phyloP scores from a whole-genome alignment of 1,284 basidiomycete genomes.

The Vanrija pseudolonga region DNA sequence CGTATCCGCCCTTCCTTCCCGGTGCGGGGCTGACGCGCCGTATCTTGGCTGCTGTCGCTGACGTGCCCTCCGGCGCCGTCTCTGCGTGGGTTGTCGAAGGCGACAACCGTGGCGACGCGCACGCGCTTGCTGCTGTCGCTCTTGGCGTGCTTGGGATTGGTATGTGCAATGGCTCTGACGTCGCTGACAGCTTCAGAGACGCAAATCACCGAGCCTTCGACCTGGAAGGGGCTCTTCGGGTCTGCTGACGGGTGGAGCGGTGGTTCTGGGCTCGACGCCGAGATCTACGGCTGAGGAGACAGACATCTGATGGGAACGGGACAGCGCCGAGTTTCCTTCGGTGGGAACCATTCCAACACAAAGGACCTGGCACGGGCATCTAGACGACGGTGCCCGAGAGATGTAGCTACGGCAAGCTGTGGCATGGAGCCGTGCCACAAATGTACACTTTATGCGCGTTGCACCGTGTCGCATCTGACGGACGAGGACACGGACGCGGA shows the following conservation, averaged over 20 bases:
- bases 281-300: slow-evolving; percentile 43
- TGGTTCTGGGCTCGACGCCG: slow-evolving; percentile 35
- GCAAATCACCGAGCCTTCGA: slow-evolving; percentile 28
- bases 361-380: no score
- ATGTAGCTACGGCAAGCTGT: no score
- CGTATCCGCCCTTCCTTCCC: slow-evolving; percentile 54
- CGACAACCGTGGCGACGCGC: slow-evolving; percentile 70
- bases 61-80: slow-evolving; percentile 44
- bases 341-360: no score
- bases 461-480: no score
- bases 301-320: no score
- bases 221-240: slow-evolving; percentile 47
- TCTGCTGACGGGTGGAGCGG: slow-evolving; percentile 43
- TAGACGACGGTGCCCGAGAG: no score
- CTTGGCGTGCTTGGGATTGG: slow-evolving; percentile 52
- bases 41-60: slow-evolving; percentile 55
- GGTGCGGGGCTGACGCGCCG: slow-evolving; percentile 68
- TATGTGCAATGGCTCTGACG: slow-evolving; percentile 12
- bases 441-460: no score
- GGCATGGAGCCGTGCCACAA: no score
- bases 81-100: slow-evolving; percentile 64
- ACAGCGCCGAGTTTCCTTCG: no score
- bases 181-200: slow-evolving; percentile 12
- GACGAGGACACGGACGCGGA: no score
- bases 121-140: slow-evolving; percentile 58